phyloP scores from a whole-genome alignment of 2,329 filamentous ascomycete genomes.

The Aureobasidium mangrovei region DNA sequence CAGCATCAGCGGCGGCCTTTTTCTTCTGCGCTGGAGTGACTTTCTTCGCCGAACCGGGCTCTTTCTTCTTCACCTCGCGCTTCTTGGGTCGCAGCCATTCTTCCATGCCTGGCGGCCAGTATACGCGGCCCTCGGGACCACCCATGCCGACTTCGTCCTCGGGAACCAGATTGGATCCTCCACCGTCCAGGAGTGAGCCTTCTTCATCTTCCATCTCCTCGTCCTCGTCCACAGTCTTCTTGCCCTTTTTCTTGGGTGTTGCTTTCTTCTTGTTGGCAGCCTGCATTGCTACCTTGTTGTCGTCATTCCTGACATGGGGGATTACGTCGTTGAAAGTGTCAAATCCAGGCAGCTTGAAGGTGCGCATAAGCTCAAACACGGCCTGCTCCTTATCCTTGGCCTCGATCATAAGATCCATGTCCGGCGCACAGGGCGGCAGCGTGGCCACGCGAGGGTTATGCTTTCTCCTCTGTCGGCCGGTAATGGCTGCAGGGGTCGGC shows the following conservation, averaged over 20 bases:
- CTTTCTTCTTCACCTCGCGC: slow-evolving; percentile 52
- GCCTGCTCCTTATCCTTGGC: slow-evolving; percentile 98
- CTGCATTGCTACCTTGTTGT: slow-evolving; percentile 47
- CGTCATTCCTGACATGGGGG: slow-evolving; percentile 67
- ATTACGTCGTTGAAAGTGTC: slow-evolving; percentile 67
- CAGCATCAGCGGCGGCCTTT: slow-evolving; percentile 20
- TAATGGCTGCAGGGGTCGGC: slow-evolving; percentile 65
- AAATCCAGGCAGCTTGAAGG: slow-evolving; percentile 73
- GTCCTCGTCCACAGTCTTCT: slow-evolving; percentile 27
- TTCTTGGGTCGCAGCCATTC: slow-evolving; percentile 82
- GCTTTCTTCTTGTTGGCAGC: slow-evolving; percentile 32
- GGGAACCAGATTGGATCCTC: slow-evolving; percentile 40
- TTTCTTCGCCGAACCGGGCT: slow-evolving; percentile 29
- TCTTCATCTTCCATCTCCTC: slow-evolving; percentile 30
- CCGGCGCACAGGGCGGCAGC: slow-evolving; percentile 69
- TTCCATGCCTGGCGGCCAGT: slow-evolving; percentile 85
- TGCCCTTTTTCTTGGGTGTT: slow-evolving; percentile 37
- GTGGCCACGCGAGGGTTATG: slow-evolving; percentile 72
- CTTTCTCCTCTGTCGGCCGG: slow-evolving; percentile 68
- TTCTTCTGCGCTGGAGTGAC: slow-evolving; percentile 17
- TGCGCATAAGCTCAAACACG: slow-evolving; percentile 87
- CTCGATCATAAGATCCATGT: slow-evolving; percentile 98
- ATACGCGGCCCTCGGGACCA: slow-evolving; percentile 69
- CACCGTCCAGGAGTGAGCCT: slow-evolving; percentile 31
- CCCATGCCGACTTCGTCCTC: slow-evolving; percentile 78